phyloP scores from a whole-genome alignment of 2,329 filamentous ascomycete genomes.

The Alternaria rosae region DNA sequence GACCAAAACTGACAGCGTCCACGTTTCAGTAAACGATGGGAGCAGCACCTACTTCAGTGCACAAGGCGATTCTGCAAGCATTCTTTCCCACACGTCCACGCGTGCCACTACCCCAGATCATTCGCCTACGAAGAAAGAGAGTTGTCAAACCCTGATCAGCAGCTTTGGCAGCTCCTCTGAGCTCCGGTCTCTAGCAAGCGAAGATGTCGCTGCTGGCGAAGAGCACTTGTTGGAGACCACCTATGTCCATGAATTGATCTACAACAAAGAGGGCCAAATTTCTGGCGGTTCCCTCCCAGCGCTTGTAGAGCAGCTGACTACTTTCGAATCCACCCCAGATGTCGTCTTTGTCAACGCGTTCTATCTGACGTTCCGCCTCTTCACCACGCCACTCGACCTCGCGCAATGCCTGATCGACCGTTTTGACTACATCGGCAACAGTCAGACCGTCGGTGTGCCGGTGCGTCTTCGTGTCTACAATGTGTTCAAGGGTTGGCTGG shows the following conservation, averaged over 20 bases:
- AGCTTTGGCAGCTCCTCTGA: conserved; percentile 71
- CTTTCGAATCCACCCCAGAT: conserved; percentile 91
- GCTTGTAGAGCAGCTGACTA: conserved; percentile 91
- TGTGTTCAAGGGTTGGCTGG: conserved; percentile 95
- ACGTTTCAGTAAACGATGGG: conserved; percentile 78
- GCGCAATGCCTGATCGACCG: conserved; percentile 85
- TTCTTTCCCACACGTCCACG: conserved; percentile 82
- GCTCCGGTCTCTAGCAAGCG: conserved; percentile 69
- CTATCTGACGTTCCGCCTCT: conserved; percentile 93
- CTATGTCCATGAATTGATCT: conserved; percentile 87
- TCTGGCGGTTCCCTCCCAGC: conserved; percentile 89
- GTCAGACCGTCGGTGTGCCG: conserved; percentile 74
- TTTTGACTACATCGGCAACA: conserved; percentile 89
- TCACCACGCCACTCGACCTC: conserved; percentile 81
- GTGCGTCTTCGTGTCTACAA: conserved; percentile 94
- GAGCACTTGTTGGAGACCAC: conserved; percentile 88
- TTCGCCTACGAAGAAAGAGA: conserved; percentile 60
- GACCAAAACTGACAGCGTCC: conserved; percentile 66
- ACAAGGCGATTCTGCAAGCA: conserved; percentile 80
- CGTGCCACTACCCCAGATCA: conserved; percentile 85
- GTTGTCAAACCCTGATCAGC: conserved; percentile 65
- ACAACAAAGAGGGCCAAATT: conserved; percentile 95
- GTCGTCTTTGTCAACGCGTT: conserved; percentile 92
- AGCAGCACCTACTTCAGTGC: conserved; percentile 77
- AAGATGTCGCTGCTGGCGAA: conserved; percentile 82